Conservation (phyloP, 2,329 filamentous ascomycete species). For the Xylaria sp. region DNA sequence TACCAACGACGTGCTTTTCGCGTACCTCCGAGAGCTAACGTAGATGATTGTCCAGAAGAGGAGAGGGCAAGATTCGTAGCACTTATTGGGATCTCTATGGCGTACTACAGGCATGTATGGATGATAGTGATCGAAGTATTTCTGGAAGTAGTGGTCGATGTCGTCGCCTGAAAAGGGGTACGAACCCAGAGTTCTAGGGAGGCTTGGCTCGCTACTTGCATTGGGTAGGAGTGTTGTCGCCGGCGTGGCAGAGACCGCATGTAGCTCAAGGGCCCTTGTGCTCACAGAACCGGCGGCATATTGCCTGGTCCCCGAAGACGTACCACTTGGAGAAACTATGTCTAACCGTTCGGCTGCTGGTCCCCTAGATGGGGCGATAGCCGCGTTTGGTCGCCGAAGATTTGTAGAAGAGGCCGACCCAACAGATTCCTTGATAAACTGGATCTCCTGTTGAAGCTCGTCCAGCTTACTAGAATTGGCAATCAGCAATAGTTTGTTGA, state of each 20-base stretch:
- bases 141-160: slow-evolving; percentile 61
- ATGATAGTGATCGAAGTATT: slow-evolving; percentile 60
- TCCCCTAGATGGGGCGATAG: slow-evolving; percentile 28
- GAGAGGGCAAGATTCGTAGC: slow-evolving; percentile 53
- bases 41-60: slow-evolving; percentile 63
- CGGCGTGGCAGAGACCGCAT: slow-evolving; percentile 39
- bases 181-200: slow-evolving; percentile 52
- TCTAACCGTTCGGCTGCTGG: slow-evolving; percentile 26
- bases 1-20: slow-evolving; percentile 49
- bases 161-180: slow-evolving; percentile 58
- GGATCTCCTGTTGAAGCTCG: slow-evolving; percentile 60
- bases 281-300: slow-evolving; percentile 4
- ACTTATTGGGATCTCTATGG: slow-evolving; percentile 55
- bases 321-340: slow-evolving; percentile 31
- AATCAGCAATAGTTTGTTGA: slow-evolving; percentile 11
- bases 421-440: slow-evolving; percentile 59
- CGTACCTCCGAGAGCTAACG: slow-evolving; percentile 56
- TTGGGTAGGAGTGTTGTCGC: slow-evolving; percentile 32
- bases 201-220: slow-evolving; percentile 35
- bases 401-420: slow-evolving; percentile 30
- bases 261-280: slow-evolving; percentile 31
- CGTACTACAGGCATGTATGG: slow-evolving; percentile 59
- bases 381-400: slow-evolving; percentile 27
- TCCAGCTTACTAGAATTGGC: slow-evolving; percentile 57
- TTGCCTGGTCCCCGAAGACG: slow-evolving; percentile 17